Evolutionary conservation across 1,284 basidiomycete species (phyloP).

Genomic region (Microbotryum intermedium): DNA sequence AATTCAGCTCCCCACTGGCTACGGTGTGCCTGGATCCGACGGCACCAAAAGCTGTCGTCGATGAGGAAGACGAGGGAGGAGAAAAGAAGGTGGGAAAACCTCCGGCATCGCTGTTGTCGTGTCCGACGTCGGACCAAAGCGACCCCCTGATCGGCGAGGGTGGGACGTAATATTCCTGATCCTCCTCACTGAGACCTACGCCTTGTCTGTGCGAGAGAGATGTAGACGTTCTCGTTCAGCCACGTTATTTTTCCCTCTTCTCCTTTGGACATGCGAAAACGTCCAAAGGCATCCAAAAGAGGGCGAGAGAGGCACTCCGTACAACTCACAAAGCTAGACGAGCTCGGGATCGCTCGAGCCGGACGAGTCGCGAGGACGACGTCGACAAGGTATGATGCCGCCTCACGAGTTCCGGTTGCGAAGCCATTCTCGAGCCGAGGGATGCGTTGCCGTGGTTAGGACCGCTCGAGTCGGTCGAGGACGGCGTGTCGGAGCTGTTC

Average conservation of each 20-base stretch:
- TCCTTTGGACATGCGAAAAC: not conserved
- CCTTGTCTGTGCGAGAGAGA: conserved; percentile 15
- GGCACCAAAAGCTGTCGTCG: not conserved
- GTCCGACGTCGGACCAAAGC: conserved; percentile 19
- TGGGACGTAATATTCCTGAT: conserved; percentile 28
- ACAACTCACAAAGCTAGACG: conserved; percentile 21
- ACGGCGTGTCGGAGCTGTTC: not conserved
- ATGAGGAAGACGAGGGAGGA: not conserved
- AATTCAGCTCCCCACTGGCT: too few relatives aligned
- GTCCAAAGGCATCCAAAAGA: not conserved
- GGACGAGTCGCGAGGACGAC: conserved; percentile 13
- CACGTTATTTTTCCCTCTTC: not conserved
- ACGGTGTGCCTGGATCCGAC: not conserved
- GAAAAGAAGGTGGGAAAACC: not conserved
- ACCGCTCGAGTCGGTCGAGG: not conserved
- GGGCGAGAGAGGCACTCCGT: not conserved
- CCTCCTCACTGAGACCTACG: conserved; percentile 22
- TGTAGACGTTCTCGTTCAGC: not conserved
- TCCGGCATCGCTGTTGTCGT: conserved; percentile 1
- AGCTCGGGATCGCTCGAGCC: conserved; percentile 21
- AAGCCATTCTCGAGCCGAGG: too few relatives aligned
- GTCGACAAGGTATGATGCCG: conserved; percentile 26
- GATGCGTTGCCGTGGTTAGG: too few relatives aligned
- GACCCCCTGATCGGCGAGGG: conserved; percentile 14
- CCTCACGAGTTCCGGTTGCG: conserved; percentile 6